A percentile compares a stretch with the other conserved stretches of the same genome.
Conservation (phyloP, 2,329 filamentous ascomycete species). For the Knufia fluminis region DNA sequence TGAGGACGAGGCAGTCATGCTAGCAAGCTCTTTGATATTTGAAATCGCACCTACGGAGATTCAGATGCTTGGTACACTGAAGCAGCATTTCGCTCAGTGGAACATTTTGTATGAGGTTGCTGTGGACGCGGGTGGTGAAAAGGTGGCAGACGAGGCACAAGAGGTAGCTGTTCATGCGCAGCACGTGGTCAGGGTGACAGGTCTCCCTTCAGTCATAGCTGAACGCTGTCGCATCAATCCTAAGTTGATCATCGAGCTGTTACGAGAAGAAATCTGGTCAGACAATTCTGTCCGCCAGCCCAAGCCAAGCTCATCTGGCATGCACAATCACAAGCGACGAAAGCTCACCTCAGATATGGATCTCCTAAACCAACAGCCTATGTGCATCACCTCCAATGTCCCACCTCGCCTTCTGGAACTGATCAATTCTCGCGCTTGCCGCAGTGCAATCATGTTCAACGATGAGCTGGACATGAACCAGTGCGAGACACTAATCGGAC, state of each 20-base stretch:
- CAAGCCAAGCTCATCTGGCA: background rate
- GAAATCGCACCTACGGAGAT: slow-evolving; percentile 55
- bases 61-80: slow-evolving; percentile 46
- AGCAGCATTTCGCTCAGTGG: slow-evolving; percentile 58
- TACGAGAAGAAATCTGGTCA: slow-evolving; percentile 67
- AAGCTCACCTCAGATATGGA: background rate
- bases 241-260: slow-evolving; percentile 59
- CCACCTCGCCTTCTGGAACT: slow-evolving; percentile 65
- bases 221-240: slow-evolving; percentile 70
- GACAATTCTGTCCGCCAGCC: slow-evolving; percentile 12
- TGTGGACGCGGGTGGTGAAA: background rate
- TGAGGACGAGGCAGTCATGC: slow-evolving; percentile 22
- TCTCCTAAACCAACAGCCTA: background rate
- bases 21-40: slow-evolving; percentile 52
- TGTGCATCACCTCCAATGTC: slow-evolving; percentile 50
- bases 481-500: slow-evolving; percentile 30
- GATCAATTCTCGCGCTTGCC: slow-evolving; percentile 41
- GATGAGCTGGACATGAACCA: slow-evolving; percentile 32
- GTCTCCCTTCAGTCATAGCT: slow-evolving; percentile 61
- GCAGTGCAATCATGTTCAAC: slow-evolving; percentile 44
- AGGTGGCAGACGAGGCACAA: background rate
- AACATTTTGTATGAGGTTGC: slow-evolving; percentile 57
- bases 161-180: background rate
- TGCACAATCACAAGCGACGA: background rate
- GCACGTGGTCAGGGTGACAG: slow-evolving; percentile 34